Percentiles rank a stretch among this genome's conserved stretches.
phyloP scores from a whole-genome alignment of 2,329 filamentous ascomycete species.

The Fulvia fulva region DNA sequence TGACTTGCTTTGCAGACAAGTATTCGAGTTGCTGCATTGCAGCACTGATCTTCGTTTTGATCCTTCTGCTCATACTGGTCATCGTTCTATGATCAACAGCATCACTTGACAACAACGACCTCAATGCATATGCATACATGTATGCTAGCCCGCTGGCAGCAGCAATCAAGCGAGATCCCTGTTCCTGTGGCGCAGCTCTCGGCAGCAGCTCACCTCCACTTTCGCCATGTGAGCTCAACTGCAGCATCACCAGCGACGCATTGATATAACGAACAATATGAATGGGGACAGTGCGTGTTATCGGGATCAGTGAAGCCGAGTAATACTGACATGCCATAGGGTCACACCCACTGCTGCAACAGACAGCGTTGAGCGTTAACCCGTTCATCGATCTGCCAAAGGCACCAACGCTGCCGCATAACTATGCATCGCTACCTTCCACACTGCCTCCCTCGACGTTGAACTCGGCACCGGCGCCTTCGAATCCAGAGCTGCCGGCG shows the following conservation, averaged over 20 bases:
- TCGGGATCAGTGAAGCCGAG: not conserved
- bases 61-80: conserved; percentile 78
- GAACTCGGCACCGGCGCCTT: conserved; percentile 40
- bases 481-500: conserved; percentile 45
- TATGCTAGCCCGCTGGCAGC: no score
- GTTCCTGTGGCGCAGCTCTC: conserved; percentile 13
- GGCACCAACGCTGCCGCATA: conserved; percentile 88
- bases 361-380: conserved; percentile 89
- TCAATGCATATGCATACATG: no score
- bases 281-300: conserved; percentile 31
- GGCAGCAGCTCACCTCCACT: conserved; percentile 5
- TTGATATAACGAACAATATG: conserved; percentile 19
- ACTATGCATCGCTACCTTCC: conserved; percentile 85
- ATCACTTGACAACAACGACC: not conserved
- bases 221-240: conserved; percentile 1
- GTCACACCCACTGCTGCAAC: conserved; percentile 81
- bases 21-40: conserved; percentile 88
- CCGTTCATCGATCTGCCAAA: conserved; percentile 89
- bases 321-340: conserved; percentile 28
- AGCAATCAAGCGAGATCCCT: conserved; percentile 4
- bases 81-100: conserved; percentile 52
- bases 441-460: conserved; percentile 72
- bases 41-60: conserved; percentile 80
- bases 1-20: conserved; percentile 46
- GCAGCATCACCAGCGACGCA: not conserved